Evolutionary conservation across 805 yeast species (phyloP).

Genomic region (Gaillardinia entomophila): DNA sequence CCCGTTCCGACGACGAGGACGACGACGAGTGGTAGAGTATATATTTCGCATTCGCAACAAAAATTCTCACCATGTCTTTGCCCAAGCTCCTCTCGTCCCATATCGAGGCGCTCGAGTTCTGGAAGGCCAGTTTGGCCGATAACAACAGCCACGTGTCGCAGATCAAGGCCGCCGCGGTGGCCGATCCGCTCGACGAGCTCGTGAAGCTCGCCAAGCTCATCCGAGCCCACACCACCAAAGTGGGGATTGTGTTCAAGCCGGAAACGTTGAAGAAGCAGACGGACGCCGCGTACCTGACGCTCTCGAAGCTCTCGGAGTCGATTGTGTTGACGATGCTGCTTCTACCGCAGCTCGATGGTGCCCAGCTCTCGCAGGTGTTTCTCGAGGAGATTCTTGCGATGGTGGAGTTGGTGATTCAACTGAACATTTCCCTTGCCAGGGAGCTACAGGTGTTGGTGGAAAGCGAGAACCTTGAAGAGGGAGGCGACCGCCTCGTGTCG

Average conservation of each 20-base stretch:
- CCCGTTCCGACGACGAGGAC: slow-evolving; percentile 77
- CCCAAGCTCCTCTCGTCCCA: slow-evolving; percentile 18
- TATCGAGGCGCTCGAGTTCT: slow-evolving; percentile 24
- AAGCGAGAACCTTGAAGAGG: slow-evolving; percentile 12
- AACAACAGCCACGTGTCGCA: slow-evolving; percentile 14
- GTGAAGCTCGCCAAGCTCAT: slow-evolving; percentile 53
- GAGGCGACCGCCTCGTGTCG: slow-evolving; percentile 44
- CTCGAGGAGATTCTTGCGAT: slow-evolving; percentile 26
- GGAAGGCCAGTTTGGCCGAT: slow-evolving; percentile 14
- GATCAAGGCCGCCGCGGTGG: slow-evolving; percentile 27
- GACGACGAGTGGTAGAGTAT: slow-evolving; percentile 49
- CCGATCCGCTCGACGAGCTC: slow-evolving; percentile 50
- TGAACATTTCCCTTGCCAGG: slow-evolving; percentile 14
- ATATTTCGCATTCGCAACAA: neutral
- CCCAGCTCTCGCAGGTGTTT: slow-evolving; percentile 30
- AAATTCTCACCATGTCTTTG: too few relatives aligned
- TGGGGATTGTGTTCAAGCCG: slow-evolving; percentile 66
- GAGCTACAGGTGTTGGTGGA: slow-evolving; percentile 20
- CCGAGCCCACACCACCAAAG: slow-evolving; percentile 72
- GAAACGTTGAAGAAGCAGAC: slow-evolving; percentile 35
- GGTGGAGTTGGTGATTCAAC: slow-evolving; percentile 12
- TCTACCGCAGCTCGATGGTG: slow-evolving; percentile 23
- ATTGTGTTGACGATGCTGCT: slow-evolving; percentile 43
- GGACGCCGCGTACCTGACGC: slow-evolving; percentile 45
- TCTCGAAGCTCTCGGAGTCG: slow-evolving; percentile 41